phyloP scores from a whole-genome alignment of 1,284 basidiomycete species.

The Sporisorium graminicola region DNA sequence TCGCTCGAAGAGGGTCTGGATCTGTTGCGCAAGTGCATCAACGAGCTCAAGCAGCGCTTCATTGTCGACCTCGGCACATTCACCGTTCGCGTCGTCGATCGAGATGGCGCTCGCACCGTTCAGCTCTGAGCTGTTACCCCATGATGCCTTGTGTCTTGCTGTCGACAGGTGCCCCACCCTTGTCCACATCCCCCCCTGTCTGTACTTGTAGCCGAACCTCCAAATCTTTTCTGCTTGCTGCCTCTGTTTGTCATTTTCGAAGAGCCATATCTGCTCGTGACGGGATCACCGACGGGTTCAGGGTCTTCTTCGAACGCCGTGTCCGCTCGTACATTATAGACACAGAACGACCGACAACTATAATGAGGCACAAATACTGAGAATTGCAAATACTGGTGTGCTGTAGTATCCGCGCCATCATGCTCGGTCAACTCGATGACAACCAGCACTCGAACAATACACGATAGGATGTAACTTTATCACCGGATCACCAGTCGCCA shows the following conservation, averaged over 20 bases:
- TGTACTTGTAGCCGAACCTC: constrained; percentile 11
- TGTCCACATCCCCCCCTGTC: neutral
- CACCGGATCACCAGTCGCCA: constrained; percentile 16
- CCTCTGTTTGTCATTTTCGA: neutral
- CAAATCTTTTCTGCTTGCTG: neutral
- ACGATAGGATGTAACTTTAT: neutral
- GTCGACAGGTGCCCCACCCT: neutral
- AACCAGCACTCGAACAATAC: too few species aligned
- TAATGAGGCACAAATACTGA: neutral
- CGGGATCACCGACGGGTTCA: neutral
- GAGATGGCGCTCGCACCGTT: constrained; percentile 84
- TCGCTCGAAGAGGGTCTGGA: constrained; percentile 85
- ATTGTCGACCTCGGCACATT: constrained; percentile 82
- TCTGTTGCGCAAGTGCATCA: constrained; percentile 85
- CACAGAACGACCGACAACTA: neutral
- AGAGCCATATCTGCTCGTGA: neutral
- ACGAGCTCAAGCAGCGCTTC: constrained; percentile 84
- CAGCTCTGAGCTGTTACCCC: constrained; percentile 21
- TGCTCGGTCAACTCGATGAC: too few species aligned
- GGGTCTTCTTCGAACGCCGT: too few species aligned
- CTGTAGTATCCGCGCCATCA: neutral
- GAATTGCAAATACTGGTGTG: too few species aligned
- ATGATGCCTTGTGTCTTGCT: neutral
- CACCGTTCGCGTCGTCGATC: constrained; percentile 91
- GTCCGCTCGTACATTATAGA: too few species aligned